phyloP scores from a whole-genome alignment of 352 stramenopile genomes.

The Pythium insidiosum region DNA sequence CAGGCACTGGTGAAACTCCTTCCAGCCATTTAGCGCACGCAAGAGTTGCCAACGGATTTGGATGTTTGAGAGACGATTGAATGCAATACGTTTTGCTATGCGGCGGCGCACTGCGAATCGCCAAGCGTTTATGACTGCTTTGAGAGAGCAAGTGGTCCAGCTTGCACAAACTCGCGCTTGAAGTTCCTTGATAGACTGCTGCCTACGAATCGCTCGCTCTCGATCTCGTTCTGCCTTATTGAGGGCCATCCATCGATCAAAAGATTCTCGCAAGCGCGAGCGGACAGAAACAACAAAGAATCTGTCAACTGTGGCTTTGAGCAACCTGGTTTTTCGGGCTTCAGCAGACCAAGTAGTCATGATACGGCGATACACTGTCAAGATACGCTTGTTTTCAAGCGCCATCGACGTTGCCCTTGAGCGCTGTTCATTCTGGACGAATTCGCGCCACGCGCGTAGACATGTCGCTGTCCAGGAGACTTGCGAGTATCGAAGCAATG shows the following conservation, averaged over 20 bases:
- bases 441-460: no score
- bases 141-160: conserved; percentile 5
- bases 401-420: no score
- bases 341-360: conserved; percentile 6
- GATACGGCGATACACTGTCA: no score
- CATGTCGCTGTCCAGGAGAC: no score
- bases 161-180: conserved; percentile 25
- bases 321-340: conserved; percentile 9
- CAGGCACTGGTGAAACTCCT: no score
- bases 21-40: no score
- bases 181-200: conserved; percentile 24
- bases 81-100: not conserved
- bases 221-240: conserved; percentile 4
- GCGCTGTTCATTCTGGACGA: no score
- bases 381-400: no score
- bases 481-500: no score
- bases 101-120: conserved; percentile 3
- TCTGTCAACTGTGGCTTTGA: conserved; percentile 22
- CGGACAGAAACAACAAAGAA: conserved; percentile 35
- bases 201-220: conserved; percentile 3
- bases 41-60: no score
- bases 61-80: not conserved
- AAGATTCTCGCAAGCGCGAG: conserved; percentile 21
- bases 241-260: conserved; percentile 20
- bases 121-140: conserved; percentile 1